Base-by-base conservation (phyloP, 306 rosid genomes). In the Rubus idaeus region DNA sequence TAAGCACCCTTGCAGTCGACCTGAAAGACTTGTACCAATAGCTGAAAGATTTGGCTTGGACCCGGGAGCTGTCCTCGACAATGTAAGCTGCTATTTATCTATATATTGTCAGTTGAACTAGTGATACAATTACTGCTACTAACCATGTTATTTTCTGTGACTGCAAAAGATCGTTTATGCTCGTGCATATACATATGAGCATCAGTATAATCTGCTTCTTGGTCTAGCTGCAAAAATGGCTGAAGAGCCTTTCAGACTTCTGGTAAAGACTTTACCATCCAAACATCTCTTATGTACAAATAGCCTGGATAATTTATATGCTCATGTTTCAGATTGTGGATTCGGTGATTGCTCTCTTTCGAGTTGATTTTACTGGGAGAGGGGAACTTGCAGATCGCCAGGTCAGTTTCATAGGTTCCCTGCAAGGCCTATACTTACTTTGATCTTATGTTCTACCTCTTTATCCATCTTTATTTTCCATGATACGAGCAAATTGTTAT, bases 31-130 rank as follows among this genome's bases (percentile, higher is more conserved):
- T 74, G 91, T 91, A 62, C 88, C 92, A 6, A 93, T 93, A 78
- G 98, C 98, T 65, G 98, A 93, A 87, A 88, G 98, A 82, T 93
- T 91, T 86, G 98, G 98, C 68, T 83, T 93, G 97, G 98, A 93
- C 81, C 97, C 97, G 17, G 96, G 86, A 73, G 97, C 98, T 74
- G 98, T 93, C 42, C 85, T 93, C 7, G 98, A 93, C 84, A 93
- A 93, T 85, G 98, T 93, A 86, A 83, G 96, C 46, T 21, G 80
- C 65, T 52, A 46, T 37, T 64, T 60, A 64, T 56, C 17, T 75
- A 58, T 68, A 30, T 30, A 30, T 30, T 46, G 65, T 56, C 56
- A 49, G 10, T 42, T 18, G 71, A 65, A 40, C 71, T 73, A 80
- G 18, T 46, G 55, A 68, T 58, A 69, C 12, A 76, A 39, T 50